Evolutionary conservation across 441 rosid genomes (phyloP), one percentile per base, ranked within the genome.

Genomic region (Pelargonium australe): DNA sequence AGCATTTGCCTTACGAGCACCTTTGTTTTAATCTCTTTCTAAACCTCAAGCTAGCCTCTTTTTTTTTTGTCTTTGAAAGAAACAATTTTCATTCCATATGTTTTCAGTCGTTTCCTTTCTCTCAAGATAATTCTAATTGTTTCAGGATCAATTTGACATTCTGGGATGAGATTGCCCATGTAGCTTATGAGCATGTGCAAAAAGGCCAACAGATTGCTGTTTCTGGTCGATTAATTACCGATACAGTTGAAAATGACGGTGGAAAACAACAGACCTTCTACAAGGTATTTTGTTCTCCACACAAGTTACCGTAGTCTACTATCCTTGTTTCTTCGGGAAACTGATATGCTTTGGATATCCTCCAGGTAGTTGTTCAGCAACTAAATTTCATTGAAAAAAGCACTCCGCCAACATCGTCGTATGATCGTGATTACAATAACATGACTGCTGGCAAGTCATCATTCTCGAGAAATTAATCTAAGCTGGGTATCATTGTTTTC

Each of bases 161-260:
- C 70, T 87, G 92, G 92, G 83, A 85, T 61, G 90, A 85, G 70
- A 62, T 87, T 71, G 90, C 92, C 7, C 80, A 76, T 40, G 75
- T 76, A 79, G 90, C 90, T 20, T 74, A 40, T 70, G 81, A 78
- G 68, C 82, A 87, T 75, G 79, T 87, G 20, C 75, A 83, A 80
- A 85, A 81, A 80, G 89, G 90, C 49, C 79, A 83, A 2, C 92
- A 87, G 72, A 82, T 87, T 63, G 79, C 80, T 77, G 86, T 87
- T 41, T 75, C 87, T 0, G 92, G 92, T 65, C 83, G 90, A 65
- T 72, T 87, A 68, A 65, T 79, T 77, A 73, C 87, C 2, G 90
- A 87, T 68, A 64, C 70, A 5, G 86, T 84, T 45, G 89, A 80
- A 63, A 75, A 68, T 75, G 88, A 77, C 9, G 84, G 81, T 11